Conservation (phyloP, 768 basidiomycete genomes). For the Podaxis sp. region DNA sequence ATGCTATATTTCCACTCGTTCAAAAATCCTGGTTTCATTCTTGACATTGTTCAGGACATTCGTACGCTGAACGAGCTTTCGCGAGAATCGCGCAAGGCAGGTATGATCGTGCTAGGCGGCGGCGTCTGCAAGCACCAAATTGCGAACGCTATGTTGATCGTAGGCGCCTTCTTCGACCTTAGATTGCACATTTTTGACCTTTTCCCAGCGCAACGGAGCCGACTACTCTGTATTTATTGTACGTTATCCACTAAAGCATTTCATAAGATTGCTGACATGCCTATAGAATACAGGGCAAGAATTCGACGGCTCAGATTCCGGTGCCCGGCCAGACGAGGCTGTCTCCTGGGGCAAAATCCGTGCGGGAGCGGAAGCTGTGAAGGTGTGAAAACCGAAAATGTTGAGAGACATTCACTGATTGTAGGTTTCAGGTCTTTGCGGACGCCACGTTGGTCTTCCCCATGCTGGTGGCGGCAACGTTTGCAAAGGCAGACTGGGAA, state of each 20-base stretch:
- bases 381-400: constrained; percentile 43
- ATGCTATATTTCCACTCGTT: constrained; percentile 99
- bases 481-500: constrained; percentile 49
- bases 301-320: constrained; percentile 98
- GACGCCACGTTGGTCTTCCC: constrained; percentile 98
- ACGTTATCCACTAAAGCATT: constrained; percentile 24
- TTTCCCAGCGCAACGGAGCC: constrained; percentile 88
- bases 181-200: neutral
- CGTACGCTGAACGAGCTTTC: constrained; percentile 87
- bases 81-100: constrained; percentile 86
- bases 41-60: constrained; percentile 96
- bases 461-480: constrained; percentile 92
- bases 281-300: constrained; percentile 96
- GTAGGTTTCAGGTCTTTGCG: constrained; percentile 66
- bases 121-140: constrained; percentile 99
- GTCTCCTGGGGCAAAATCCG: constrained; percentile 99
- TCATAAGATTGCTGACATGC: neutral
- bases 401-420: neutral
- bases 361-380: constrained; percentile 77
- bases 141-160: constrained; percentile 99
- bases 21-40: constrained; percentile 74
- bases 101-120: constrained; percentile 97
- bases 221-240: constrained; percentile 97
- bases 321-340: constrained; percentile 95
- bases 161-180: constrained; percentile 36